Evolutionary conservation across 805 yeast species (phyloP).

Genomic region (Metschnikowia sp.): DNA sequence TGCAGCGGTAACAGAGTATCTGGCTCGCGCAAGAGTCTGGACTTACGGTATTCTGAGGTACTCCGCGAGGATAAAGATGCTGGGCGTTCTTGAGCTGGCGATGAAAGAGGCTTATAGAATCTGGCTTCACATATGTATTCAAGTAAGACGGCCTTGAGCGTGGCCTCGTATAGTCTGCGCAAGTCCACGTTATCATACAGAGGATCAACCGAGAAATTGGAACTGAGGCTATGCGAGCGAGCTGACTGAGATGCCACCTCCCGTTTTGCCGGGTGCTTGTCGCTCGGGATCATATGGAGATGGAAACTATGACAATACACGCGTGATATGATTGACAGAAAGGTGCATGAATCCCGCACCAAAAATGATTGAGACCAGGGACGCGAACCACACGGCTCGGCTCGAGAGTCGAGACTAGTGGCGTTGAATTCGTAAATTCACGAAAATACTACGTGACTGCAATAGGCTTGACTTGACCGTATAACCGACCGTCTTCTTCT

Average conservation of each 20-base stretch:
- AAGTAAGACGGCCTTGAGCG: constrained; percentile 53
- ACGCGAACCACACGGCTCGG: constrained; percentile 1
- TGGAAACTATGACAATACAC: background rate
- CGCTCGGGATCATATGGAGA: constrained; percentile 2
- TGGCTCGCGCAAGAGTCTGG: constrained; percentile 10
- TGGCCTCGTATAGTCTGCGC: constrained; percentile 44
- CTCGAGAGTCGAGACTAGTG: too few relatives aligned
- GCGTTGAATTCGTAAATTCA: too few relatives aligned
- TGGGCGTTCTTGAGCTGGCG: background rate
- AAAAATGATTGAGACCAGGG: background rate
- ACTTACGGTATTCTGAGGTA: constrained; percentile 10
- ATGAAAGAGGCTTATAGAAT: constrained; percentile 38
- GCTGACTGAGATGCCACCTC: constrained; percentile 1
- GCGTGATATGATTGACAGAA: background rate
- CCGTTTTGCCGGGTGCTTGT: background rate
- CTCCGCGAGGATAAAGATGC: background rate
- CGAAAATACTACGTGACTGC: too few relatives aligned
- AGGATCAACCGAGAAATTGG: constrained; percentile 15
- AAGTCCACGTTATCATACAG: constrained; percentile 19
- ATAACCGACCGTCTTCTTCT: too few relatives aligned
- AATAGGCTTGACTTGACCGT: too few relatives aligned
- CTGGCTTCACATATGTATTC: constrained; percentile 65
- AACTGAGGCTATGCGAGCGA: constrained; percentile 15
- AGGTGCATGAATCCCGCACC: constrained; percentile 2
- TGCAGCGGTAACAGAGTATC: constrained; percentile 31